Evolutionary conservation across 805 yeast species (phyloP).

Genomic region (Pichia gijzeniarum): DNA sequence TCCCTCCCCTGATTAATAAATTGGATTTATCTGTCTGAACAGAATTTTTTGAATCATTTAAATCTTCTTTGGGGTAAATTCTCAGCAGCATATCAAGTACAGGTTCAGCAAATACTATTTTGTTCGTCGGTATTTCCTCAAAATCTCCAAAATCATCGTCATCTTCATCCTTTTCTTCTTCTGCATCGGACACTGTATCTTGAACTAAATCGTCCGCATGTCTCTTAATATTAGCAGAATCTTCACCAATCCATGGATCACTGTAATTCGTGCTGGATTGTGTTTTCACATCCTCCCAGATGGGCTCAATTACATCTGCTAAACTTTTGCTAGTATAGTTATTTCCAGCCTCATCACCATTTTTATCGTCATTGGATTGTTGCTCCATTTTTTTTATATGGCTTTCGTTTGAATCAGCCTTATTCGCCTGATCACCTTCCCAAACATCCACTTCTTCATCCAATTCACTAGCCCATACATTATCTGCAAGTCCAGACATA

Average conservation of each 20-base stretch:
- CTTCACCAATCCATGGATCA: too few species aligned
- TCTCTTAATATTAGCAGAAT: too few species aligned
- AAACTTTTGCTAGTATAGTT: not conserved
- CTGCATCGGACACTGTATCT: not conserved
- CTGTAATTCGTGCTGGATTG: too few species aligned
- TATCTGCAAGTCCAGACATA: not conserved
- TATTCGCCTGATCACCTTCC: not conserved
- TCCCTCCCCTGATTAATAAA: conserved; percentile 1
- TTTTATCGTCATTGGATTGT: not conserved
- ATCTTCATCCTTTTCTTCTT: not conserved
- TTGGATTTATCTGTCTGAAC: not conserved
- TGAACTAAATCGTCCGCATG: too few species aligned
- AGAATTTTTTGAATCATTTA: too few species aligned
- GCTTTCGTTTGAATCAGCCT: not conserved
- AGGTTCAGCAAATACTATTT: conserved; percentile 7
- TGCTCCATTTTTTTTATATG: not conserved
- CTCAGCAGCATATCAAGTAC: conserved; percentile 8
- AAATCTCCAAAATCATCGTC: conserved; percentile 25
- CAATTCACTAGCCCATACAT: conserved; percentile 5
- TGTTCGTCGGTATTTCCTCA: conserved; percentile 11
- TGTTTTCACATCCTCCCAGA: not conserved
- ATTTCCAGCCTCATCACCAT: too few species aligned
- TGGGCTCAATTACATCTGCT: not conserved
- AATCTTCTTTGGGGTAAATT: not conserved
- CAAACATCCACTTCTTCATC: not conserved